Conservation (phyloP, 1,139 yeast species). For the Geotrichum reessii region DNA sequence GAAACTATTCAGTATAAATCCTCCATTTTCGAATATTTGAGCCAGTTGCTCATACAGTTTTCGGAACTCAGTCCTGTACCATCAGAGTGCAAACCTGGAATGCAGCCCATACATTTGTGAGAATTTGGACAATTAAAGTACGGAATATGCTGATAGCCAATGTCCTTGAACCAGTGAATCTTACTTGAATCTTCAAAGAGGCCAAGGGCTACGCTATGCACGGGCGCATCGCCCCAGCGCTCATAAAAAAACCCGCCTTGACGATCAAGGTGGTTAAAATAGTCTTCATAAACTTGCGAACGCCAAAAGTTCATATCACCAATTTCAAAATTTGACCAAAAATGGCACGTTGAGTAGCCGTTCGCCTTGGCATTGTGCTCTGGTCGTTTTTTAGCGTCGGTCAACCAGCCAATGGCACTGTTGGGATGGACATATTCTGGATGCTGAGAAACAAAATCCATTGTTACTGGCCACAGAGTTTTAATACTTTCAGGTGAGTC, state of each 20-base stretch:
- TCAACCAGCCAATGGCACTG: conserved; percentile 44
- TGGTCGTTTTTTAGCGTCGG: conserved; percentile 23
- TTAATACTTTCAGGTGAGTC: conserved; percentile 58
- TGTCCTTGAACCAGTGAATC: conserved; percentile 84
- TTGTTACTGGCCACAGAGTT: conserved; percentile 45
- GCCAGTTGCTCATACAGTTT: conserved; percentile 72
- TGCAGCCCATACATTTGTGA: conserved; percentile 41
- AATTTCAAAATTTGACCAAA: conserved; percentile 81
- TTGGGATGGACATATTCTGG: conserved; percentile 57
- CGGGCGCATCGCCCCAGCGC: conserved; percentile 93
- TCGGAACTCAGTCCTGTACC: conserved; percentile 48
- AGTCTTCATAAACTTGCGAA: conserved; percentile 55
- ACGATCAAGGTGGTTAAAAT: conserved; percentile 59
- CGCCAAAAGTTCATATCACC: conserved; percentile 78
- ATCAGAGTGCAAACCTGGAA: conserved; percentile 44
- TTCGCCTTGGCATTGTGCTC: conserved; percentile 38
- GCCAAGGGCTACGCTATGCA: conserved; percentile 69
- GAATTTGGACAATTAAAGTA: conserved; percentile 64
- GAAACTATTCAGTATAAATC: conserved; percentile 5
- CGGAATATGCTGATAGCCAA: conserved; percentile 72
- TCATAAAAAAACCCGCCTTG: conserved; percentile 81
- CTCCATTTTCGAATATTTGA: conserved; percentile 35
- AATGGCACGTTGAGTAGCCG: conserved; percentile 76
- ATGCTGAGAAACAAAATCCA: conserved; percentile 45
- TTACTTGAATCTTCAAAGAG: conserved; percentile 63